Evolutionary conservation across 2,329 filamentous ascomycete species (phyloP).

Genomic region (Aspergillus quadrilineatus): DNA sequence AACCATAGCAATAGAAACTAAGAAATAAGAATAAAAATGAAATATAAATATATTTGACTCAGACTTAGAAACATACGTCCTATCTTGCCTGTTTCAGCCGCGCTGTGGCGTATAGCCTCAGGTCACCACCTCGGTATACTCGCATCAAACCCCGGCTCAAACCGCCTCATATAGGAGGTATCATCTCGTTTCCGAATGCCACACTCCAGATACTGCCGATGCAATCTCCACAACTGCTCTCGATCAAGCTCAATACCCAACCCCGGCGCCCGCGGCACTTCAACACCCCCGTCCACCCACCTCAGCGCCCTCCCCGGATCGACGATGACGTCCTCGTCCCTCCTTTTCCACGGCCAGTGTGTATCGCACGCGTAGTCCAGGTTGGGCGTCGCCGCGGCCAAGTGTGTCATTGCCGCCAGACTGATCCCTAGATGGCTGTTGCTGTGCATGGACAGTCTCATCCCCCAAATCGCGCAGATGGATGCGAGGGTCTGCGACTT

Average conservation of each 20-base stretch:
- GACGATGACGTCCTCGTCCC: conserved; percentile 44
- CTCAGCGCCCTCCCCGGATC: conserved; percentile 32
- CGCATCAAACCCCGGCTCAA: conserved; percentile 3
- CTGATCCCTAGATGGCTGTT: conserved; percentile 47
- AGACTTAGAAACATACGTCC: too few relatives aligned
- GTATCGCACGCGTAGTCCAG: conserved; percentile 48
- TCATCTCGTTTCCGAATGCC: conserved; percentile 20
- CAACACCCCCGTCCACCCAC: conserved; percentile 39
- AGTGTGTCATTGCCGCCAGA: conserved; percentile 47
- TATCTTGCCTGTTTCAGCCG: too few relatives aligned
- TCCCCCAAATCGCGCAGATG: conserved; percentile 37
- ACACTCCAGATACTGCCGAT: conserved; percentile 41
- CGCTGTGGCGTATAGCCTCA: not conserved
- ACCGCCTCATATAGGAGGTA: conserved; percentile 7
- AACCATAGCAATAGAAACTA: too few relatives aligned
- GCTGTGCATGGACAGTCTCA: conserved; percentile 47
- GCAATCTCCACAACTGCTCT: conserved; percentile 35
- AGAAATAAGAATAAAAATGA: too few relatives aligned
- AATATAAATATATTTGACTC: too few relatives aligned
- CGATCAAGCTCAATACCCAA: conserved; percentile 43
- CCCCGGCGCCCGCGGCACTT: conserved; percentile 38
- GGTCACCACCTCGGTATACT: conserved; percentile 1
- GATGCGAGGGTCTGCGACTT: conserved; percentile 41
- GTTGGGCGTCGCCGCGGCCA: conserved; percentile 44
- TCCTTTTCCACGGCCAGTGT: conserved; percentile 48